Conservation (phyloP, 768 basidiomycete genomes). For the Trametes meyenii region DNA sequence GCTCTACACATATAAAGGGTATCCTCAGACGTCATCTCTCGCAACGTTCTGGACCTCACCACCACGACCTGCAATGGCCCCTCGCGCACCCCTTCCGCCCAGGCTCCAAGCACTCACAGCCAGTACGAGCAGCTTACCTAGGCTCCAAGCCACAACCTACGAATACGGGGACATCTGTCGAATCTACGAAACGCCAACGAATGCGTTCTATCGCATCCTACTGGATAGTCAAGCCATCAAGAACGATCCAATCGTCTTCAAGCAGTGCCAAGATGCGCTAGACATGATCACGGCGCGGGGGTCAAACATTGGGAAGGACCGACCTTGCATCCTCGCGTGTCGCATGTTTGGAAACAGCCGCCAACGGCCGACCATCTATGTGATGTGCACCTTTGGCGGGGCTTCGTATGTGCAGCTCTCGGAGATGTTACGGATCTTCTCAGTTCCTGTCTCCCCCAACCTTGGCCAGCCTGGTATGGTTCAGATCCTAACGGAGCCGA, state of each 20-base stretch:
- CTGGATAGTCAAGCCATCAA: neutral
- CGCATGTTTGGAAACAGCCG: too few relatives aligned
- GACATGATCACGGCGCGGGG: neutral
- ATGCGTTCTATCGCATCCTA: neutral
- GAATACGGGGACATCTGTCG: neutral
- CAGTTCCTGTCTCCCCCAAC: neutral
- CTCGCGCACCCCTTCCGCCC: neutral
- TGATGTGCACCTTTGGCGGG: conserved; percentile 1
- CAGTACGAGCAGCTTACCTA: neutral
- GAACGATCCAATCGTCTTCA: neutral
- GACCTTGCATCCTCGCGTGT: neutral
- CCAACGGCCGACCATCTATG: neutral
- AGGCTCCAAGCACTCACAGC: neutral
- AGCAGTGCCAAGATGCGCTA: neutral
- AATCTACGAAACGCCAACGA: neutral
- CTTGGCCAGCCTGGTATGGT: neutral
- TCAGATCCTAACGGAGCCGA: neutral
- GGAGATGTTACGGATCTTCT: neutral
- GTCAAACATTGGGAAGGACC: neutral
- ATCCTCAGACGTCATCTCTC: too few relatives aligned
- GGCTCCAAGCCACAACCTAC: too few relatives aligned
- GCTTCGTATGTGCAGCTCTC: neutral
- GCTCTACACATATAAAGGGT: too few relatives aligned
- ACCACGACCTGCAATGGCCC: too few relatives aligned
- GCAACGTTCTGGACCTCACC: too few relatives aligned